Base-by-base conservation (phyloP, 2,329 filamentous ascomycete species). In the Aspergillus phoenicis region DNA sequence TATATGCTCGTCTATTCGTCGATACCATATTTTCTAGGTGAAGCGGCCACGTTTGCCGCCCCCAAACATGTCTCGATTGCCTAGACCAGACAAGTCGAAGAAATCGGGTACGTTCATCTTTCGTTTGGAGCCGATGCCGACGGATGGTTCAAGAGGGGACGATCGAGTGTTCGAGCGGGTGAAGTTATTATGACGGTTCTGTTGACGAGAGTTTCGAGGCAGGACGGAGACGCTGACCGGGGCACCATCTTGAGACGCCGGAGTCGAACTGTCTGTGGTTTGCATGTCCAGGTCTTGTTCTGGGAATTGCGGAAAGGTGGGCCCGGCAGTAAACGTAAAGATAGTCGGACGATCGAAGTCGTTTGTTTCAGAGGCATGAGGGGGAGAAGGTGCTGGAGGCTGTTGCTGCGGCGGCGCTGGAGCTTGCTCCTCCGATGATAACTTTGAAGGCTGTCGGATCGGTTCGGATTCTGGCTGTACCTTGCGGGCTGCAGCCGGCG, bases 1-100 rank as follows among this genome's bases (percentile, higher is more conserved):
- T 71, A 68, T 59, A 70, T 58, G 63, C 66, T 75, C 73, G 69
- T 75, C 69, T 67, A 58, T 63, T 74, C 70, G 64, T 73, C 70
- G 66, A 72, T 62, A 63, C 66, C 66, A 65, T 70, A 68, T 66
- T 58, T 36, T 62, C 71, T 74, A 81, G 66, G 73, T 74, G 64
- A 80, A 78, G 53, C 81, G 78, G 41, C 80, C 77, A 52, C 80
- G 75, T 71, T 83, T 83, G 51, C 76, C 76, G n/a, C 79, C 77
- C 60, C 78, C 78, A 62, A 74, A 74, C 41, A 73, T 71, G 65
- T 83, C 81, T 60, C 75, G 73, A 51, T 78, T 78, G 17, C 77
- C 75, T 53, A 82, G 65, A 51, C 75, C 79, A 2, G 80, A 81
- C 20, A 83, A 66, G 63, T 83, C 81, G 62, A 83, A 83, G 65